Evolutionary conservation across 768 basidiomycete genomes (phyloP).

Genomic region (Lactifluus rugatus): DNA sequence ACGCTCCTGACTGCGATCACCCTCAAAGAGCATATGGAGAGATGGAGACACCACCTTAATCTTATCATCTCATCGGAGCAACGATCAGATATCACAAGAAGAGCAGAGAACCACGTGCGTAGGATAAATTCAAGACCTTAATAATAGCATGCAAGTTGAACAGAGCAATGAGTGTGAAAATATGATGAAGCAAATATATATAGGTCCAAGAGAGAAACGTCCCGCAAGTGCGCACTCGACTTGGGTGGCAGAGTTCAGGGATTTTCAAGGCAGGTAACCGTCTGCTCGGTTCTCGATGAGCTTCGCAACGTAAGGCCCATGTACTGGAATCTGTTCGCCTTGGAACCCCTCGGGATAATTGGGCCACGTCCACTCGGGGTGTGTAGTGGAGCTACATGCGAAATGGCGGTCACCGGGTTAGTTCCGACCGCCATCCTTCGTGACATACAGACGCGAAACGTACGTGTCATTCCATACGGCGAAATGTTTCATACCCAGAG

Average conservation of each 20-base stretch:
- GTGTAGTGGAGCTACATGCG: constrained; percentile 29
- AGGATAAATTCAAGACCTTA: not conserved
- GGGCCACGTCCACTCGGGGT: constrained; percentile 43
- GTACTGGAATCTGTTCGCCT: constrained; percentile 61
- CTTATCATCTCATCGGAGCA: not conserved
- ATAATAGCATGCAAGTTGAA: not conserved
- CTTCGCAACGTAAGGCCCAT: constrained; percentile 53
- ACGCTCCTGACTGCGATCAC: not conserved
- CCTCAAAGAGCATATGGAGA: no score
- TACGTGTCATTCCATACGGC: constrained; percentile 77
- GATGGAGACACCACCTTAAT: not conserved
- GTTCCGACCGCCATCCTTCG: not conserved
- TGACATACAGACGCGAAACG: constrained; percentile 20
- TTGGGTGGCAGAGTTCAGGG: not conserved
- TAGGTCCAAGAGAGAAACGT: not conserved
- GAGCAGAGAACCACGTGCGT: not conserved
- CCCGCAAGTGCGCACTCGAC: not conserved
- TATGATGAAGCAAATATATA: not conserved
- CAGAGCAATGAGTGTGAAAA: not conserved
- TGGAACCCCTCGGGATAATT: constrained; percentile 84
- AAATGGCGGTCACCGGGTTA: not conserved
- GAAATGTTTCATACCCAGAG: constrained; percentile 66
- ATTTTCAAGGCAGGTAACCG: constrained; percentile 21
- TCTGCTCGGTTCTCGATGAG: constrained; percentile 64
- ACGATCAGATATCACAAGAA: not conserved